A percentile compares a stretch with the other conserved stretches of the same genome.
These are phyloP conservation scores for Mycena amicta DNA, from an alignment of 768 basidiomycete genomes.

Conservation along the genomic window DNA sequence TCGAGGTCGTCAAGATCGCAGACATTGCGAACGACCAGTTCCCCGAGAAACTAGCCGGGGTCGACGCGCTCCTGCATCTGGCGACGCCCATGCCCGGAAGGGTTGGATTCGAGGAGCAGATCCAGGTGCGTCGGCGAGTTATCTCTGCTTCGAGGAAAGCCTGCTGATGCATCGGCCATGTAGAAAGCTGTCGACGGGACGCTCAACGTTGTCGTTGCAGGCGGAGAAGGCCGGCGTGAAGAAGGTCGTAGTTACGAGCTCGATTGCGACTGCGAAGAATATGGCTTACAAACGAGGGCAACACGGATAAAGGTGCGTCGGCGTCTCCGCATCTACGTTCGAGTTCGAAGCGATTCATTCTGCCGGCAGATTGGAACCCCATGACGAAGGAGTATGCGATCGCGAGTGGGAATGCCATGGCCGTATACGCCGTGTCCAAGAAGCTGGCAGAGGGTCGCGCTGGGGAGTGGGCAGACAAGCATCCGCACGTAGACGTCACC, in stretches of 20 bases:
- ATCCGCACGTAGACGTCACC: slow-evolving; percentile 41
- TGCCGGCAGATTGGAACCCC: slow-evolving; percentile 39
- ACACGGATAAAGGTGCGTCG: slow-evolving; percentile 33
- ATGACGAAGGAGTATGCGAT: slow-evolving; percentile 33
- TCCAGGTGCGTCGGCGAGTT: too few species aligned
- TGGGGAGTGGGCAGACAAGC: slow-evolving; percentile 43
- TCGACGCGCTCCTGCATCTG: slow-evolving; percentile 47
- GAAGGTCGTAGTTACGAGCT: slow-evolving; percentile 42
- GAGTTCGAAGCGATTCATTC: neutral
- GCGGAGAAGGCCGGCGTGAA: slow-evolving; percentile 40
- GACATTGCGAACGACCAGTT: slow-evolving; percentile 37
- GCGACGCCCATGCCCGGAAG: slow-evolving; percentile 36
- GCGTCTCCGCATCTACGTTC: neutral
- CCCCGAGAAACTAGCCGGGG: slow-evolving; percentile 50
- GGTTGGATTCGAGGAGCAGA: slow-evolving; percentile 16
- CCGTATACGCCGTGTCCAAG: slow-evolving; percentile 40
- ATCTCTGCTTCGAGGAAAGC: too few species aligned
- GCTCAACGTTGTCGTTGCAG: slow-evolving; percentile 38
- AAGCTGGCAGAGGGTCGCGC: slow-evolving; percentile 40
- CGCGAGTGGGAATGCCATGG: slow-evolving; percentile 9
- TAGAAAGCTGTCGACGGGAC: slow-evolving; percentile 42
- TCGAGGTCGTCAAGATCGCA: slow-evolving; percentile 29
- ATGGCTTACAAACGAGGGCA: slow-evolving; percentile 14
- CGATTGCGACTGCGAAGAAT: slow-evolving; percentile 33
- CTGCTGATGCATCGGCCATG: too few species aligned